Percentiles rank a stretch among this genome's conserved stretches.
Evolutionary conservation across 2,329 filamentous ascomycete genomes (phyloP).

Genomic region (Neocatenulostroma microsporum): DNA sequence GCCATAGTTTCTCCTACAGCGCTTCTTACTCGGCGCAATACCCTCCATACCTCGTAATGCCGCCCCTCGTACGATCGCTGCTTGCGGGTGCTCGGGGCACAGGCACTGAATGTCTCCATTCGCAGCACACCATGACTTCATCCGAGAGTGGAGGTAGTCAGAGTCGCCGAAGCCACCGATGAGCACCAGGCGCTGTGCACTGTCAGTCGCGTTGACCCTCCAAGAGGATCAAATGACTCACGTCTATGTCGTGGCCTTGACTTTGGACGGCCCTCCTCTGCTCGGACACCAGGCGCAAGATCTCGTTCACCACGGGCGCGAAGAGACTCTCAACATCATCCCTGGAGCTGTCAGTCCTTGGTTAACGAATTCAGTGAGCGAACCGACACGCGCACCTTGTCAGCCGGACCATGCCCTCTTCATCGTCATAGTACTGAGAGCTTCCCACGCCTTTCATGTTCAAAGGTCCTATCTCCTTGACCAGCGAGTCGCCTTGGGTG

Average conservation of each 20-base stretch:
- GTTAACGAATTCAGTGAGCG: neutral
- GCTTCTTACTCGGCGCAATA: constrained; percentile 9
- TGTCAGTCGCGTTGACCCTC: no score
- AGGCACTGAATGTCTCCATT: constrained; percentile 6
- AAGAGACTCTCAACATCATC: constrained; percentile 7
- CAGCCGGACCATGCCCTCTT: constrained; percentile 8
- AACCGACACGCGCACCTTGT: constrained; percentile 4
- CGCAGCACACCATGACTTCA: constrained; percentile 9
- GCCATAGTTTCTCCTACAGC: constrained; percentile 12
- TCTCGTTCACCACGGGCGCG: constrained; percentile 6
- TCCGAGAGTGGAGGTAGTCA: constrained; percentile 5
- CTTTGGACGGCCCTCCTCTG: constrained; percentile 4
- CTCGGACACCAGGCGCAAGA: constrained; percentile 6
- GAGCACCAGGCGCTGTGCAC: constrained; percentile 11
- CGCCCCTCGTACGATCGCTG: constrained; percentile 13
- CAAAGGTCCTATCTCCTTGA: neutral
- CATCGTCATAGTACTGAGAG: constrained; percentile 6
- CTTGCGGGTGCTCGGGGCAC: constrained; percentile 11
- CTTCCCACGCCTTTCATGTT: constrained; percentile 1
- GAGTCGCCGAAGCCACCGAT: constrained; percentile 14
- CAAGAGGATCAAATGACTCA: no score
- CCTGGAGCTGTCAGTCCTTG: no score
- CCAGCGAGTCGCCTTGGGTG: neutral
- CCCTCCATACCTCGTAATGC: constrained; percentile 12
- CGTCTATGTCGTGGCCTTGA: constrained; percentile 5